A percentile compares a stretch with the other conserved stretches of the same genome.
Evolutionary conservation across 768 basidiomycete species (phyloP).

Genomic region (Mrakia gelida): DNA sequence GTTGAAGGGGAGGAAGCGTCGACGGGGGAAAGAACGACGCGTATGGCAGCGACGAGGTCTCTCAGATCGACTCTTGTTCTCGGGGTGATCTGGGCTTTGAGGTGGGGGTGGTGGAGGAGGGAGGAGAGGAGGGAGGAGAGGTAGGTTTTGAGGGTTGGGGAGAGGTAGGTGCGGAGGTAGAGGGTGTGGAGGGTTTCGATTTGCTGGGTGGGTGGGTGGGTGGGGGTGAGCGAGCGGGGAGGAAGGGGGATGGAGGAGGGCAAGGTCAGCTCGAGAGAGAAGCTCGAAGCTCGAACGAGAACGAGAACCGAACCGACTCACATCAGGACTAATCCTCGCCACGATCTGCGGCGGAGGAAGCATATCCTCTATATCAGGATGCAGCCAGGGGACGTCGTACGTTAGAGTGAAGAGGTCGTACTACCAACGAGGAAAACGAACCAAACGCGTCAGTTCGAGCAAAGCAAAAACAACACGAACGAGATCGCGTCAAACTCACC

Average conservation of each 20-base stretch:
- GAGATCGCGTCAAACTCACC: neutral
- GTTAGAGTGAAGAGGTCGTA: neutral
- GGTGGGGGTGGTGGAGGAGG: neutral
- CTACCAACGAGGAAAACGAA: neutral
- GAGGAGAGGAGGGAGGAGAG: constrained; percentile 8
- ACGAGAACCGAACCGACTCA: too few species aligned
- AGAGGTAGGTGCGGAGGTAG: neutral
- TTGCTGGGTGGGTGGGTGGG: neutral
- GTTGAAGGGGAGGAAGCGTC: too few species aligned
- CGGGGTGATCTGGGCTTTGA: neutral
- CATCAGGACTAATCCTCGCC: neutral
- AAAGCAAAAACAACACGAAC: neutral
- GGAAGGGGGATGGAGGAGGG: too few species aligned
- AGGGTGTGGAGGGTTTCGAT: neutral
- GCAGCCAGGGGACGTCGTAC: neutral
- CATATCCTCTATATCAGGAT: neutral
- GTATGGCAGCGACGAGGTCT: neutral
- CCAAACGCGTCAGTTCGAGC: neutral
- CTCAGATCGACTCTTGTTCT: neutral
- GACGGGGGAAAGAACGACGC: neutral
- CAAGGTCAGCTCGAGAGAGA: neutral
- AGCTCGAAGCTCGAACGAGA: too few species aligned
- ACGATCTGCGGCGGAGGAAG: neutral
- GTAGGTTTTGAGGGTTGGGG: neutral
- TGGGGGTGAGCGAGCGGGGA: neutral